Conservation (phyloP, 805 yeast genomes). For the Kockiozyma suomiensis region DNA sequence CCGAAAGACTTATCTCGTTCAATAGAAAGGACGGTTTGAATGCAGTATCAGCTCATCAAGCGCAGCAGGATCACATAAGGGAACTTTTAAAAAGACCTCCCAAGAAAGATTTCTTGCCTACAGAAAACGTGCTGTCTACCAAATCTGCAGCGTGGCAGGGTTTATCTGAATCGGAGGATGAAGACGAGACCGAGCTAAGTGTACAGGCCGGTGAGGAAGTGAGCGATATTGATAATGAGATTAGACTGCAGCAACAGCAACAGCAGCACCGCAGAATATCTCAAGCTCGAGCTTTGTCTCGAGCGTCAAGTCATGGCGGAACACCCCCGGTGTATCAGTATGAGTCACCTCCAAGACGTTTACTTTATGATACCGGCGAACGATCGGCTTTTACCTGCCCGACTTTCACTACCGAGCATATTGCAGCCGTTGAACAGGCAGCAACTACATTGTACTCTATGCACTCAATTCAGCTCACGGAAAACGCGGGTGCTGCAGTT, state of each 20-base stretch:
- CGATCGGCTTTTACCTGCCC: conserved; percentile 34
- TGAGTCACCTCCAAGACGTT: conserved; percentile 10
- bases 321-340: conserved; percentile 19
- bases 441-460: conserved; percentile 57
- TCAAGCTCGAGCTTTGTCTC: conserved; percentile 14
- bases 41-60: conserved; percentile 17
- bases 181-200: background rate
- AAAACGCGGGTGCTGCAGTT: conserved; percentile 69
- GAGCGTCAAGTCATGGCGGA: conserved; percentile 13
- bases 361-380: conserved; percentile 13
- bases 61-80: conserved; percentile 31
- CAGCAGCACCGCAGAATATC: conserved; percentile 21
- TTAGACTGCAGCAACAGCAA: background rate
- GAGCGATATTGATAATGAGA: conserved; percentile 26
- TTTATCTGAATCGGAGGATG: conserved; percentile 14
- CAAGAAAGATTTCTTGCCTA: conserved; percentile 22
- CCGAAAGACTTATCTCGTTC: conserved; percentile 71
- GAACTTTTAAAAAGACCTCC: conserved; percentile 20
- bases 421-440: conserved; percentile 71
- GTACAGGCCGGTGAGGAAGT: conserved; percentile 20
- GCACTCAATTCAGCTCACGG: conserved; percentile 52
- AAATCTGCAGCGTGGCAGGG: conserved; percentile 21
- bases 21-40: conserved; percentile 49
- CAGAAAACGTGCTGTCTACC: conserved; percentile 29
- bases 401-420: conserved; percentile 71